Evolutionary conservation across 768 basidiomycete species (phyloP).

Genomic region (Lentinula detonsa): DNA sequence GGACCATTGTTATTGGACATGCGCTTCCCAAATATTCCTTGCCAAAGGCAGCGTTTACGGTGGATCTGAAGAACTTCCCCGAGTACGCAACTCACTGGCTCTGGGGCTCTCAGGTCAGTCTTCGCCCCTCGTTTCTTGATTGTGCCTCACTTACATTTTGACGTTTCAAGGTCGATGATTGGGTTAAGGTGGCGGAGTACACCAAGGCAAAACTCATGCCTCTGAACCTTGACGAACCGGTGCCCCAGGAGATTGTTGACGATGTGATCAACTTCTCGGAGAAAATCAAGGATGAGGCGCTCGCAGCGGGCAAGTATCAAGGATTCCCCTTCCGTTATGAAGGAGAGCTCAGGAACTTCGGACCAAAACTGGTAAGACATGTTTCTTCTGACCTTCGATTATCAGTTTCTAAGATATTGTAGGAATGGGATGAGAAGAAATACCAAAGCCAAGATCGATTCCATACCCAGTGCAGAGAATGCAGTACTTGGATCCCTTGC

Average conservation of each 20-base stretch:
- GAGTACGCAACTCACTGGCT: conserved; percentile 11
- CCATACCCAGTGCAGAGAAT: conserved; percentile 9
- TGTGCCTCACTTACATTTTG: neutral
- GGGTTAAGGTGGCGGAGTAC: conserved; percentile 11
- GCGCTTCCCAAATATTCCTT: conserved; percentile 9
- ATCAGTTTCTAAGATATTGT: neutral
- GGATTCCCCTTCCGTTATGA: conserved; percentile 13
- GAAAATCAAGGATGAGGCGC: conserved; percentile 9
- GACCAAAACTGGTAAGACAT: conserved; percentile 7
- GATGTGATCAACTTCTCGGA: conserved; percentile 11
- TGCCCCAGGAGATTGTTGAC: conserved; percentile 11
- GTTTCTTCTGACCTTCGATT: neutral
- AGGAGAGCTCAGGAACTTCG: conserved; percentile 9
- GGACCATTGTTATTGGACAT: conserved; percentile 10
- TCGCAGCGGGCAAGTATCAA: conserved; percentile 10
- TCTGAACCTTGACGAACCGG: conserved; percentile 10
- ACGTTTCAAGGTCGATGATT: conserved; percentile 9
- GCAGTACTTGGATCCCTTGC: conserved; percentile 9
- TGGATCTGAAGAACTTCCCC: conserved; percentile 8
- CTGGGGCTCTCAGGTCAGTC: conserved; percentile 10
- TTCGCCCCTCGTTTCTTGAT: neutral
- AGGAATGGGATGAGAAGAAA: conserved; percentile 11
- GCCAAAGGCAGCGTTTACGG: conserved; percentile 8
- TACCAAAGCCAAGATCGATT: conserved; percentile 9
- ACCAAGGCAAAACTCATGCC: conserved; percentile 9